Evolutionary conservation across 176 grass and related monocot genomes (phyloP), one percentile per base, ranked within the genome.

Genomic region (Ananas comosus): DNA sequence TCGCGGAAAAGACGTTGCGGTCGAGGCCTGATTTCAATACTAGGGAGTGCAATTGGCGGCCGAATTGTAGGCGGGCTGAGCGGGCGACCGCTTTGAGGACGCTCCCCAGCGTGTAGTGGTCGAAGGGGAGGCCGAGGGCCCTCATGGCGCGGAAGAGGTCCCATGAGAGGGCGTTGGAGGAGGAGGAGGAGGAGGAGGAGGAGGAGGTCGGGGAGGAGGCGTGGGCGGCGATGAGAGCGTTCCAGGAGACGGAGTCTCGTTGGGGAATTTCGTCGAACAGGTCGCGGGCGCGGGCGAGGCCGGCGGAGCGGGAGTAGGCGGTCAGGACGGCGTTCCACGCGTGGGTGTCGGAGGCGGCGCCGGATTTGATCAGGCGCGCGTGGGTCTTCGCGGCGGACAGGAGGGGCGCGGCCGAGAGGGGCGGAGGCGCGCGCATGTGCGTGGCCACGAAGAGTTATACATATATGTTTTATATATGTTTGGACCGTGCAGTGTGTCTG

Each of bases 251-350:
- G 3, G 66, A 29, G 51, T 87, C 88, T 1, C 66, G 85, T 28
- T 11, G 12, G 6, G 79, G 81, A 19, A 85, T 87, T 53, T 82
- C 79, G 19, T 85, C 81, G 85, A 91, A 91, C 75, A 91, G 16
- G 3, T 49, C 49, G 72, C 81, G 28, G 53, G 76, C 76, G 42
- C 74, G 57, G 2, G 18, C 65, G 13, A 77, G 69, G 8, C 88
- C 81, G 22, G 13, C 22, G n/a, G 53, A 23, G n/a, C 8, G 27
- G 9, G 81, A 82, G 70, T 91, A 91, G 3, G 79, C 16, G 3
- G 85, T 64, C 69, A 87, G 82, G 50, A 91, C 64, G 49, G 80
- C 77, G 79, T 91, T 91, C 88, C 85, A 85, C 33, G 76, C 0
- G 66, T 47, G 66, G n/a, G 72, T 74, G 13, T 82, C 65, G 24